Percentiles rank a stretch among this genome's conserved stretches.
Evolutionary conservation across 2,329 filamentous ascomycete genomes (phyloP).

Genomic region (Fusarium papillatum): DNA sequence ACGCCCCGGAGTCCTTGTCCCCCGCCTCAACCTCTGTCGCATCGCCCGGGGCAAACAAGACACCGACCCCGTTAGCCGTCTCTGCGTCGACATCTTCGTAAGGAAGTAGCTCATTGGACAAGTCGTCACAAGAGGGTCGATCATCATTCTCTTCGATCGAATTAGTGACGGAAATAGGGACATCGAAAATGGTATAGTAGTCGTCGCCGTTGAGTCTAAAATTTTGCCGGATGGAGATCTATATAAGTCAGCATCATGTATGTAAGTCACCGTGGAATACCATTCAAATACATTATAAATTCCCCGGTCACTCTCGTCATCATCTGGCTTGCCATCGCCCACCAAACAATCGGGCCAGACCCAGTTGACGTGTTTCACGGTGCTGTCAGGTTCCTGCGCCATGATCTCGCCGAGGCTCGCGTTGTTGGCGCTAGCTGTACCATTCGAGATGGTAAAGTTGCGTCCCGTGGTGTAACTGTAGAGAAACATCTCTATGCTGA

Average conservation of each 20-base stretch:
- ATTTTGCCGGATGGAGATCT: conserved; percentile 80
- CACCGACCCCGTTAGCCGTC: conserved; percentile 58
- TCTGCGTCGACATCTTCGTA: conserved; percentile 59
- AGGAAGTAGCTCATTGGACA: conserved; percentile 65
- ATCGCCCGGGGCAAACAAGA: conserved; percentile 66
- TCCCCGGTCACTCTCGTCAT: conserved; percentile 63
- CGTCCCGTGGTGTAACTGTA: conserved; percentile 72
- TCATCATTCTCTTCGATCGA: conserved; percentile 61
- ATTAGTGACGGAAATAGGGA: conserved; percentile 79
- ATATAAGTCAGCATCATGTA: conserved; percentile 3
- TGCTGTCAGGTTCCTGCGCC: conserved; percentile 73
- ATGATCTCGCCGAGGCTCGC: conserved; percentile 70
- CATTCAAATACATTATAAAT: conserved; percentile 70
- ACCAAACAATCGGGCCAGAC: conserved; percentile 78
- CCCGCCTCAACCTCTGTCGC: conserved; percentile 57
- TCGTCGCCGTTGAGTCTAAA: conserved; percentile 75
- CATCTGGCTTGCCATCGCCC: conserved; percentile 66
- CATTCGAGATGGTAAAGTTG: conserved; percentile 79
- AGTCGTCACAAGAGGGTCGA: conserved; percentile 62
- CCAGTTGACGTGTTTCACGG: conserved; percentile 82
- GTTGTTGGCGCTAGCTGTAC: conserved; percentile 64
- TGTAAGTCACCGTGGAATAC: neutral
- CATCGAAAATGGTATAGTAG: conserved; percentile 78
- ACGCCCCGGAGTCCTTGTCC: conserved; percentile 18
- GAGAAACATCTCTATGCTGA: conserved; percentile 77